phyloP scores from a whole-genome alignment of 2,329 filamentous ascomycete species.

The Nemania sp. region DNA sequence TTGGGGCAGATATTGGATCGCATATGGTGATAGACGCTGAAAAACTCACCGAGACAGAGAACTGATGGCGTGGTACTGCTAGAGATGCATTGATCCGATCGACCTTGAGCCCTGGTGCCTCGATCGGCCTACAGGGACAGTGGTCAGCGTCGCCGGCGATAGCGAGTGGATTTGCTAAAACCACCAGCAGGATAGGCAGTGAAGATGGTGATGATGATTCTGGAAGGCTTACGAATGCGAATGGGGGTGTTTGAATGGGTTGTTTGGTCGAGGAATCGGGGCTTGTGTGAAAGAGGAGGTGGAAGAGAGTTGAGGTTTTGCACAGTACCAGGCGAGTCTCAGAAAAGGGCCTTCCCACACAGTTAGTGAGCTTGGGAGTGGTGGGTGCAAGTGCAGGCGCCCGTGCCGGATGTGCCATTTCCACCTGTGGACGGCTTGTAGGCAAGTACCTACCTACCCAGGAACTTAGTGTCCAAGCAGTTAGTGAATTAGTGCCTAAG shows the following conservation, averaged over 20 bases:
- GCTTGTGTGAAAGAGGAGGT: constrained; percentile 39
- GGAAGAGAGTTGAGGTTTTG: constrained; percentile 42
- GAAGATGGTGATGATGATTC: constrained; percentile 27
- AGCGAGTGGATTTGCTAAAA: constrained; percentile 13
- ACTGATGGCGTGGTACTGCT: constrained; percentile 40
- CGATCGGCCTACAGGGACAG: constrained; percentile 33
- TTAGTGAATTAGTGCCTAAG: constrained; percentile 3
- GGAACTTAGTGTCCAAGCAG: background rate
- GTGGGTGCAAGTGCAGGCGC: constrained; percentile 31
- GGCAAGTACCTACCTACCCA: constrained; percentile 16
- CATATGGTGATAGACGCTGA: constrained; percentile 37
- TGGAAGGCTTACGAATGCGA: constrained; percentile 30
- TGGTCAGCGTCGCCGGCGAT: constrained; percentile 24
- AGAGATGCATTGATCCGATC: constrained; percentile 40
- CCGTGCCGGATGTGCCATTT: constrained; percentile 29
- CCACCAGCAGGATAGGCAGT: constrained; percentile 7
- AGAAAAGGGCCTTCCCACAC: constrained; percentile 37
- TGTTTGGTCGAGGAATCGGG: constrained; percentile 27
- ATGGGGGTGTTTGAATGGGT: constrained; percentile 34
- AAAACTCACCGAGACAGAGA: constrained; percentile 43
- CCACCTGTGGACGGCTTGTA: constrained; percentile 11
- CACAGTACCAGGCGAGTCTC: constrained; percentile 34
- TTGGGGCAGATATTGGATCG: constrained; percentile 41
- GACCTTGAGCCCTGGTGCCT: constrained; percentile 34
- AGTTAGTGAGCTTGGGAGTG: constrained; percentile 26